Conservation (phyloP, 1,284 basidiomycete species). For the Austropuccinia psidii region DNA sequence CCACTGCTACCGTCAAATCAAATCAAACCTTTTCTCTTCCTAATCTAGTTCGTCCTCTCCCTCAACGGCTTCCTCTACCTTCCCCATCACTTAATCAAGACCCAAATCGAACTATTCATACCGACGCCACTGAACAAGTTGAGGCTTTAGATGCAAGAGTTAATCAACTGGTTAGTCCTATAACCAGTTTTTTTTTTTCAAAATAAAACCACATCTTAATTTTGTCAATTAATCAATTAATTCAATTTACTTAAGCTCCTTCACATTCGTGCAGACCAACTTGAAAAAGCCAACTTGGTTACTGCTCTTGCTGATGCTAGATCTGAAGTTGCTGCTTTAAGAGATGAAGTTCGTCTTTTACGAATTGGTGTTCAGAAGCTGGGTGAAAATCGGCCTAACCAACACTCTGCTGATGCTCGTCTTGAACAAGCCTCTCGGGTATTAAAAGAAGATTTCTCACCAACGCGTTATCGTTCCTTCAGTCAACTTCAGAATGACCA, state of each 20-base stretch:
- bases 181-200: not conserved
- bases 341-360: conserved; percentile 21
- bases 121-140: not conserved
- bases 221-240: not conserved
- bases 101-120: not conserved
- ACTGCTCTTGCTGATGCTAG: conserved; percentile 11
- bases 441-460: too few species aligned
- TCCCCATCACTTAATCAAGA: not conserved
- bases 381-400: not conserved
- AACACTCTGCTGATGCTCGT: conserved; percentile 5
- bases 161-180: conserved; percentile 4
- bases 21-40: not conserved
- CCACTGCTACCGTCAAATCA: not conserved
- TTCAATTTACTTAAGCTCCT: conserved; percentile 1
- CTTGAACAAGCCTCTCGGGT: not conserved
- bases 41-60: conserved; percentile 4
- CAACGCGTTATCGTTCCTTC: too few species aligned
- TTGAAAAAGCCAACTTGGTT: conserved; percentile 25
- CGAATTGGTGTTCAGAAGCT: conserved; percentile 18
- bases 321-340: not conserved
- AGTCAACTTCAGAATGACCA: too few species aligned
- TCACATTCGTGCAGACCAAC: conserved; percentile 30
- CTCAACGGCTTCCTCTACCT: not conserved
- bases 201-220: not conserved
- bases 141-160: conserved; percentile 1